These are phyloP conservation scores for Fusarium sp. DNA, from an alignment of 2,329 filamentous ascomycete genomes.

Conservation along the genomic window DNA sequence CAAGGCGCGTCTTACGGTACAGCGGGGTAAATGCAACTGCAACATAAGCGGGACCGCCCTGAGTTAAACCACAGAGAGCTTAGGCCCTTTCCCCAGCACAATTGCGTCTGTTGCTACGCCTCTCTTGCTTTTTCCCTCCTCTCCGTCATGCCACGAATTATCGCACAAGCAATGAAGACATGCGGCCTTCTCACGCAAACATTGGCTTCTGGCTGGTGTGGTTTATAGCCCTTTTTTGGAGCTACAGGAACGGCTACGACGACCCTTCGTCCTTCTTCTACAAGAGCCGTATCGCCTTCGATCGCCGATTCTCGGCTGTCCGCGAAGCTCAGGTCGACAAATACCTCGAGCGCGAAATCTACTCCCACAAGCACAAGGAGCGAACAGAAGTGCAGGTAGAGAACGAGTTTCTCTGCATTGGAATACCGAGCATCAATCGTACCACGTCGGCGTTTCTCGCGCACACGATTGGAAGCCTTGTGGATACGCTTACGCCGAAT, in stretches of 20 bases:
- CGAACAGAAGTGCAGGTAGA: conserved; percentile 18
- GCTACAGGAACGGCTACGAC: conserved; percentile 51
- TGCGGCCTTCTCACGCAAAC: conserved; percentile 51
- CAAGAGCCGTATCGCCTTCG: conserved; percentile 48
- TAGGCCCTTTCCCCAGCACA: not conserved
- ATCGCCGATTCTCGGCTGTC: conserved; percentile 45
- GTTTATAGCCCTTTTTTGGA: conserved; percentile 47
- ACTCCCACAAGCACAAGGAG: conserved; percentile 20
- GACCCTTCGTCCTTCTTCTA: conserved; percentile 55
- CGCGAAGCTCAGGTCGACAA: conserved; percentile 48
- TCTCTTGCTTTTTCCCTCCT: not conserved
- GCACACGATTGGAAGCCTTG: conserved; percentile 51
- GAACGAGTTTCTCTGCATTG: conserved; percentile 49
- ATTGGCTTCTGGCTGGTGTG: conserved; percentile 51
- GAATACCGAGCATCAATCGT: conserved; percentile 54
- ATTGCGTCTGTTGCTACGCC: not conserved
- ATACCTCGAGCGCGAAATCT: conserved; percentile 40
- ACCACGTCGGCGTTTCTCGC: conserved; percentile 49
- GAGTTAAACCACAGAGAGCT: not conserved
- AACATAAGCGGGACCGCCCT: conserved; percentile 1
- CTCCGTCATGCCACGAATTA: not conserved
- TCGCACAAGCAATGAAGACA: conserved; percentile 36
- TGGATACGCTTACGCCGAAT: conserved; percentile 49
- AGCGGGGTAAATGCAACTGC: conserved; percentile 12
- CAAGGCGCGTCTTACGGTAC: not conserved